Base-by-base conservation (phyloP, 768 basidiomycete species). In the Agaricus subrufescens region DNA sequence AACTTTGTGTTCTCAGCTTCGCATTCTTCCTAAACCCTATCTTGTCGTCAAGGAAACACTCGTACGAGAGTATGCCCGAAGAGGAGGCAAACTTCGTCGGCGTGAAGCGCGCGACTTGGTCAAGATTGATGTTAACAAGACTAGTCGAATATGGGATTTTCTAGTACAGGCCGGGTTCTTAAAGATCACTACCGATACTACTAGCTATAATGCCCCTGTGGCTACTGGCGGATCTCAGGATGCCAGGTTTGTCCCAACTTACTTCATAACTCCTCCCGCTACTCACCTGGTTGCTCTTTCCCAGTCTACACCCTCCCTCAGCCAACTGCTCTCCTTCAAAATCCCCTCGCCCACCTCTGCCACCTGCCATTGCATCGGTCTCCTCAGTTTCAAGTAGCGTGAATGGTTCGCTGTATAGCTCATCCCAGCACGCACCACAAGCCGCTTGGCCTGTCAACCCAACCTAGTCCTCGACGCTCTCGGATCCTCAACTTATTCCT, bases 1-100 rank as follows among this genome's bases (percentile, higher is more conserved):
- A 68, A 75, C 80, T 0, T 84, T 98, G 23, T 98, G 97, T 67
- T 90, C 93, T 2, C 80, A 83, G 54, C 79, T 98, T 30, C 88
- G 94, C 5, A 94, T 99, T 56, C 79, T 97, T 19, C 96, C 97
- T 0, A 92, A 93, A 65, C 94, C 97, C 0, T 99, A 97, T 68
- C 84, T 99, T 50, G 84, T 90, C 58, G 91, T 98, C 73, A 99
- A 99, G 68, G 94, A 97, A 70, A 92, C 89, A 4, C 82, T 97
- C 42, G 86, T 99, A 30, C 84, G 94, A 31, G 96, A 98, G 74
- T 97, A 93, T 63, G 92, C 91, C 1, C 80, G 93, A 27, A 78
- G 94, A 53, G 89, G 90, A 23, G 95, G 95, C 10, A 89, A 91
- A 67, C 78, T 98, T 44, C 88, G 90, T 48, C 81, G 91, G 30